phyloP scores from a whole-genome alignment of 1,284 basidiomycete species.

The Ustilago cynodontis region DNA sequence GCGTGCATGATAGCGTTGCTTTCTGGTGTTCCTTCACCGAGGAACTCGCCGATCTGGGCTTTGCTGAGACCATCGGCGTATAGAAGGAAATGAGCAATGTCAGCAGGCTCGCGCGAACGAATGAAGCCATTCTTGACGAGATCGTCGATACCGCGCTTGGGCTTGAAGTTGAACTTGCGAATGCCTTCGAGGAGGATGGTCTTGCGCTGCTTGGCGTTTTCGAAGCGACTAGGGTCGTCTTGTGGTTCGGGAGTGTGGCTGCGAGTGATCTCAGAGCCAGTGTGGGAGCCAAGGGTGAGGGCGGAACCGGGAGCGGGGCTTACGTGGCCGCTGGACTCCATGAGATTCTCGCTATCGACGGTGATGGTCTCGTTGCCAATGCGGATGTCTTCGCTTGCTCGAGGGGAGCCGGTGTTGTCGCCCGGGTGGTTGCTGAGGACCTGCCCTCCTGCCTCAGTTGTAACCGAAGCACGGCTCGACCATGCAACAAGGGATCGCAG shows the following conservation, averaged over 20 bases:
- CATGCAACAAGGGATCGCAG: slow-evolving; percentile 67
- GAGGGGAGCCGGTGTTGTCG: slow-evolving; percentile 42
- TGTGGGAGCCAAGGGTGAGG: slow-evolving; percentile 13
- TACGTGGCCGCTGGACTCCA: slow-evolving; percentile 36
- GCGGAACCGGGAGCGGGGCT: slow-evolving; percentile 17
- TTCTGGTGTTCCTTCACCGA: slow-evolving; percentile 75
- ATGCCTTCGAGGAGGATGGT: slow-evolving; percentile 94
- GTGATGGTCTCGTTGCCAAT: slow-evolving; percentile 55
- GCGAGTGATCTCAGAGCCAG: slow-evolving; percentile 26
- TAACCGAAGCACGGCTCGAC: slow-evolving; percentile 48
- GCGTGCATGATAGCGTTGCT: slow-evolving; percentile 70
- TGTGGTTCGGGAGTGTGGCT: slow-evolving; percentile 49
- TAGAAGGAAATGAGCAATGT: slow-evolving; percentile 88
- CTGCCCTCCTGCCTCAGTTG: slow-evolving; percentile 30
- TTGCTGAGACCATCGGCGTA: slow-evolving; percentile 94
- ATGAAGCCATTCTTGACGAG: slow-evolving; percentile 92
- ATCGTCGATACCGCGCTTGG: slow-evolving; percentile 86
- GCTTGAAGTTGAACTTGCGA: slow-evolving; percentile 98
- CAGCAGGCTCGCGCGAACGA: slow-evolving; percentile 78
- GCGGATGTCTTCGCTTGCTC: slow-evolving; percentile 51
- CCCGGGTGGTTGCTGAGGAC: slow-evolving; percentile 18
- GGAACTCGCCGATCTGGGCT: slow-evolving; percentile 95
- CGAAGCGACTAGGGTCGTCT: slow-evolving; percentile 93
- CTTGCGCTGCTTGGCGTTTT: slow-evolving; percentile 97
- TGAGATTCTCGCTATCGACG: slow-evolving; percentile 48